These are phyloP conservation scores for Puccinia novopanici DNA, from an alignment of 1,284 basidiomycete genomes.

Conservation along the genomic window DNA sequence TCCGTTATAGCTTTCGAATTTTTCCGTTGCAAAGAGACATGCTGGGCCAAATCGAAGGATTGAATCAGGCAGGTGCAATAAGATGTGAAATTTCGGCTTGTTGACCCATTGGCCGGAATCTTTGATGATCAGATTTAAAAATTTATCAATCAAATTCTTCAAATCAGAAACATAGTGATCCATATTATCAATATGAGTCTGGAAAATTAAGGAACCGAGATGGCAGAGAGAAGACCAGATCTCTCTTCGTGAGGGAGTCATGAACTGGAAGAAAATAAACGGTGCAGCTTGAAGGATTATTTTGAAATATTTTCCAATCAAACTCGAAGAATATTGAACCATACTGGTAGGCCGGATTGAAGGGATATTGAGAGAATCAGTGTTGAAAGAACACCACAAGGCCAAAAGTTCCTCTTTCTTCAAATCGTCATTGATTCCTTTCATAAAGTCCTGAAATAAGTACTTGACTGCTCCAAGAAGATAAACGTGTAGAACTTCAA, in stretches of 20 bases:
- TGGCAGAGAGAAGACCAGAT: constrained; percentile 59
- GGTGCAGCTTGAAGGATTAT: constrained; percentile 60
- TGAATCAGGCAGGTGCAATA: constrained; percentile 54
- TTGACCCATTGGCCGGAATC: constrained; percentile 61
- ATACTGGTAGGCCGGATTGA: too few relatives aligned
- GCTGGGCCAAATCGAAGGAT: constrained; percentile 40
- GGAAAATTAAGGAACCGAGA: constrained; percentile 60
- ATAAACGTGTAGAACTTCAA: background rate
- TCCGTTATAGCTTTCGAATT: constrained; percentile 24
- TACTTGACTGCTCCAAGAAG: too few relatives aligned
- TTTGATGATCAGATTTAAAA: constrained; percentile 56
- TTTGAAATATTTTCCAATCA: constrained; percentile 60
- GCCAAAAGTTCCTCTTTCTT: background rate
- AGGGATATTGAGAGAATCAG: constrained; percentile 54
- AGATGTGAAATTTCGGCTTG: constrained; percentile 60
- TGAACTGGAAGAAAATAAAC: constrained; percentile 59
- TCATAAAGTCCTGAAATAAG: constrained; percentile 1
- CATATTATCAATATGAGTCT: constrained; percentile 59
- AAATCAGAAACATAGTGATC: background rate
- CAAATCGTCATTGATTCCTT: background rate
- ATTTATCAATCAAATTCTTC: constrained; percentile 56
- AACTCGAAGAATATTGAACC: constrained; percentile 58
- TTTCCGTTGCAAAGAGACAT: constrained; percentile 7
- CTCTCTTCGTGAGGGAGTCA: constrained; percentile 52
- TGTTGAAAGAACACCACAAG: constrained; percentile 20